A percentile compares a stretch with the other conserved stretches of the same genome.
Conservation (phyloP, 2,329 filamentous ascomycete genomes). For the Tolypocladium ophioglossoides region DNA sequence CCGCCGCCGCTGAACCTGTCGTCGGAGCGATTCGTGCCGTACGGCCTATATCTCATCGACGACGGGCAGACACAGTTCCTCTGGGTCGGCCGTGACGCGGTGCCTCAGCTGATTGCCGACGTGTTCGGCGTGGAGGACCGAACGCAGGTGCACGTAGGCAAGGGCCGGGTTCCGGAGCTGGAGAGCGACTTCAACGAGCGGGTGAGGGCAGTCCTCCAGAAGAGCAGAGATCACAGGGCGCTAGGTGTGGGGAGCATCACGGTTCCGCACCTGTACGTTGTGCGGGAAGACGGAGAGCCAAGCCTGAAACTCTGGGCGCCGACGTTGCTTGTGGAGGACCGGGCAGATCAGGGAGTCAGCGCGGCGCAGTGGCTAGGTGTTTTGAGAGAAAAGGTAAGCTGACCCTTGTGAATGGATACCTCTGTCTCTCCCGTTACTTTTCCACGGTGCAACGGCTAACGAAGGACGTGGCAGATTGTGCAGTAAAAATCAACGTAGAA, state of each 20-base stretch:
- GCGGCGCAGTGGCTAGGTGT: conserved; percentile 88
- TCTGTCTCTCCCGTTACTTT: neutral
- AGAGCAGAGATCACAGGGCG: conserved; percentile 78
- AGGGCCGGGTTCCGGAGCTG: conserved; percentile 73
- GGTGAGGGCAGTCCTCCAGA: conserved; percentile 79
- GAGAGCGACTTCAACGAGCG: conserved; percentile 97
- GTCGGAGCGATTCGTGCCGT: conserved; percentile 76
- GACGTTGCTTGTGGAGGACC: conserved; percentile 87
- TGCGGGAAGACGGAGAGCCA: conserved; percentile 92
- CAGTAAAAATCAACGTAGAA: neutral
- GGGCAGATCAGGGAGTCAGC: conserved; percentile 87
- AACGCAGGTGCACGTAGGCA: conserved; percentile 79
- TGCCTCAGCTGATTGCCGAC: conserved; percentile 77
- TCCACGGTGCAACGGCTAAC: neutral
- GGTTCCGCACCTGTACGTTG: conserved; percentile 86
- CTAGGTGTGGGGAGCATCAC: conserved; percentile 87
- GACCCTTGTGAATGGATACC: neutral
- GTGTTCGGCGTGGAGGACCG: conserved; percentile 85
- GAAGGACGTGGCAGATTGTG: neutral
- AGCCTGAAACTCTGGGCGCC: conserved; percentile 94
- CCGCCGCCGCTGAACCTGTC: conserved; percentile 79
- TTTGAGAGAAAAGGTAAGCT: conserved; percentile 80
- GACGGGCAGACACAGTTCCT: conserved; percentile 97
- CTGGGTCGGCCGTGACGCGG: conserved; percentile 88
- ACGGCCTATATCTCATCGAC: conserved; percentile 91